Evolutionary conservation across 768 basidiomycete genomes (phyloP).

Genomic region (Sarcodon aspratus): DNA sequence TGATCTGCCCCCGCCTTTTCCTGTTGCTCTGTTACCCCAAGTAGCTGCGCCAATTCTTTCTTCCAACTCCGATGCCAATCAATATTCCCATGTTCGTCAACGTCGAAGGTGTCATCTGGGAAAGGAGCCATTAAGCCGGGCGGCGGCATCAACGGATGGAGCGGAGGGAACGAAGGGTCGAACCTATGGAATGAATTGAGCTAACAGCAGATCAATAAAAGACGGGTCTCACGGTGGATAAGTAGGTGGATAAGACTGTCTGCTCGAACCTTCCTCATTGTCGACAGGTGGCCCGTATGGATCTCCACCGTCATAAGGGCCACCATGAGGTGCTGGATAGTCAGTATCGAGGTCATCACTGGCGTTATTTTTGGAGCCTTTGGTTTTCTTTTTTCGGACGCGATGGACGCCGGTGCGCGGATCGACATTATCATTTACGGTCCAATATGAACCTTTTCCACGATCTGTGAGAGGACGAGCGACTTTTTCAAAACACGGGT

Average conservation of each 20-base stretch:
- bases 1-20: constrained; percentile 72
- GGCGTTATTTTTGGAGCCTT: constrained; percentile 33
- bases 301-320: constrained; percentile 27
- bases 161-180: constrained; percentile 47
- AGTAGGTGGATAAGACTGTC: constrained; percentile 29
- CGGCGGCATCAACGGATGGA: constrained; percentile 44
- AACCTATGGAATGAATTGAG: constrained; percentile 33
- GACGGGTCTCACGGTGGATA: constrained; percentile 26
- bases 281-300: constrained; percentile 52
- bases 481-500: constrained; percentile 87
- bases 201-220: neutral
- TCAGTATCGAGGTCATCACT: constrained; percentile 37
- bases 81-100: constrained; percentile 71
- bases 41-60: constrained; percentile 68
- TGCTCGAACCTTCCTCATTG: constrained; percentile 50
- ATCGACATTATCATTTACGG: constrained; percentile 83
- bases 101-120: constrained; percentile 53
- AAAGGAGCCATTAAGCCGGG: constrained; percentile 53
- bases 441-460: constrained; percentile 89
- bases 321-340: constrained; percentile 40
- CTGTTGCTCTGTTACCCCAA: constrained; percentile 69
- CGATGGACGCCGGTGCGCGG: constrained; percentile 85
- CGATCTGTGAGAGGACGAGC: constrained; percentile 86
- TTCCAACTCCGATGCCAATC: constrained; percentile 74
- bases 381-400: constrained; percentile 78